These are phyloP conservation scores for Diaporthe helianthi DNA, from an alignment of 2,329 filamentous ascomycete genomes.

Conservation along the genomic window DNA sequence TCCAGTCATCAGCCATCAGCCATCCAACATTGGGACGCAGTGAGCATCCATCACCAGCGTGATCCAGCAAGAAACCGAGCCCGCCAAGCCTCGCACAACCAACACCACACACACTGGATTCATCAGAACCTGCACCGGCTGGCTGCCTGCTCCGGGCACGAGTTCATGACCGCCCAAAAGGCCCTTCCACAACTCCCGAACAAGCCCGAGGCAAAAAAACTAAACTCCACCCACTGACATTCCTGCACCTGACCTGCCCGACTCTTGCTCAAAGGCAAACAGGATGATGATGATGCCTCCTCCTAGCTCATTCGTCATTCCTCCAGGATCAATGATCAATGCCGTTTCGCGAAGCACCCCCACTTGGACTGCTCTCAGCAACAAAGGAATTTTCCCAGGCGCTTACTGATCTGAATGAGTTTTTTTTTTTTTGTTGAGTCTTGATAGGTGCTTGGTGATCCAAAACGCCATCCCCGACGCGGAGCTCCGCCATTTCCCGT, in stretches of 20 bases:
- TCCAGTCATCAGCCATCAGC: too few species aligned
- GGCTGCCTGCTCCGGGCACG: not conserved
- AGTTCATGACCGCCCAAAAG: slow-evolving; percentile 3
- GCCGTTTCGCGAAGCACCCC: slow-evolving; percentile 19
- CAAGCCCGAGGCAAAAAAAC: slow-evolving; percentile 21
- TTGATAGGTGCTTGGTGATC: not conserved
- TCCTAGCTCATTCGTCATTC: slow-evolving; percentile 8
- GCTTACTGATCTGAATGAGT: slow-evolving; percentile 1
- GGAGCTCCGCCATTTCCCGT: slow-evolving; percentile 14
- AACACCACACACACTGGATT: not conserved
- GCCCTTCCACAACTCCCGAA: slow-evolving; percentile 2
- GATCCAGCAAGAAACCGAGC: not conserved
- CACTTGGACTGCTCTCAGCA: not conserved
- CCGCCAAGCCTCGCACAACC: not conserved
- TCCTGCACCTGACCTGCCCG: slow-evolving; percentile 12
- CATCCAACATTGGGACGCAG: slow-evolving; percentile 4
- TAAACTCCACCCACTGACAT: slow-evolving; percentile 14
- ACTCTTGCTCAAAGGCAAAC: slow-evolving; percentile 18
- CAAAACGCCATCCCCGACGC: slow-evolving; percentile 16
- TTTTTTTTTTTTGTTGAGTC: not conserved
- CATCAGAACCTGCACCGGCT: not conserved
- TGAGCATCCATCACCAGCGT: slow-evolving; percentile 12
- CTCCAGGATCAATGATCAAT: slow-evolving; percentile 16
- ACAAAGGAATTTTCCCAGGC: not conserved
- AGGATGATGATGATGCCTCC: not conserved